These are phyloP conservation scores for Boletus barrowsii DNA, from an alignment of 768 basidiomycete genomes.

Conservation along the genomic window DNA sequence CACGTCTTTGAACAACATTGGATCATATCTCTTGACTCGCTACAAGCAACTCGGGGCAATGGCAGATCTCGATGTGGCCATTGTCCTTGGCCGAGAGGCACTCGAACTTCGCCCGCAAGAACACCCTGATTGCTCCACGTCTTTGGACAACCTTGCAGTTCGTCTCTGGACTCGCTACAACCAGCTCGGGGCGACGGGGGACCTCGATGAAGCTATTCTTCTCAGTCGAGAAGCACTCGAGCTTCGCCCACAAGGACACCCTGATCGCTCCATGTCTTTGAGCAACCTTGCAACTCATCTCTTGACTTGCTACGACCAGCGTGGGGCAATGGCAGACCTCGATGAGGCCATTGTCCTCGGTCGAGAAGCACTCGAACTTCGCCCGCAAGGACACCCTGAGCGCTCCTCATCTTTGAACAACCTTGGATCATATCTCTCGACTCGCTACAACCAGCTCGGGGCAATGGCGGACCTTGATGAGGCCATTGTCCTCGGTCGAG, in stretches of 20 bases:
- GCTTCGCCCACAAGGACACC: not conserved
- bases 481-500: no score
- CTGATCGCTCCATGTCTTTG: not conserved
- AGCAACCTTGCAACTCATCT: not conserved
- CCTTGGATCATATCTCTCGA: not conserved
- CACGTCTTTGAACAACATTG: no score
- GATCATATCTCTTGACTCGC: no score
- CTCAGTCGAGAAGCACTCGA: not conserved
- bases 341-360: not conserved
- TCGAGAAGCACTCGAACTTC: not conserved
- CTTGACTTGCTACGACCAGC: not conserved
- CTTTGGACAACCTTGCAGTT: not conserved
- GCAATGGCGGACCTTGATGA: no score
- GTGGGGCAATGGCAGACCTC: not conserved
- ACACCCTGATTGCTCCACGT: not conserved
- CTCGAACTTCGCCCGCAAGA: not conserved
- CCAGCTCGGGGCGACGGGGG: not conserved
- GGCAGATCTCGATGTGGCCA: not conserved
- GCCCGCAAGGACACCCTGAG: not conserved
- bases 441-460: not conserved
- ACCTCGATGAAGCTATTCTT: not conserved
- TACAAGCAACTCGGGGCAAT: not conserved
- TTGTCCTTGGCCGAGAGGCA: not conserved
- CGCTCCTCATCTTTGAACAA: not conserved
- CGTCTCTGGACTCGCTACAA: no score